A percentile compares a stretch with the other conserved stretches of the same genome.
phyloP scores from a whole-genome alignment of 371 early-diverging fungal genomes.

The Syncephalastrum racemosum region DNA sequence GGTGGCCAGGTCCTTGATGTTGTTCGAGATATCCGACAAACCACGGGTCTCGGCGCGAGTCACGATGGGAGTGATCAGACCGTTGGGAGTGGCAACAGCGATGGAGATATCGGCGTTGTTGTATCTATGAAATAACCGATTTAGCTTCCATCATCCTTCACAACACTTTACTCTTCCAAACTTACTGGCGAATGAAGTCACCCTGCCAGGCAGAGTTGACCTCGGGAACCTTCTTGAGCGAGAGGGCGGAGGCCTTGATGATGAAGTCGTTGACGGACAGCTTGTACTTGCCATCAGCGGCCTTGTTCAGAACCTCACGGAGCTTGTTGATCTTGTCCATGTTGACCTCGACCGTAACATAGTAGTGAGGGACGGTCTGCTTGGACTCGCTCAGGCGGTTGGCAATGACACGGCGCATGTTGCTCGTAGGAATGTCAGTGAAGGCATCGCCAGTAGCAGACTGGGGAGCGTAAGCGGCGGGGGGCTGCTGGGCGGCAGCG shows the following conservation, averaged over 20 bases:
- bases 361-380: slow-evolving; percentile 94
- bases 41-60: slow-evolving; percentile 84
- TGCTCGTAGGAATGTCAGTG: slow-evolving; percentile 83
- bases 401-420: slow-evolving; percentile 94
- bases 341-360: slow-evolving; percentile 85
- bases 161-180: slow-evolving; percentile 5
- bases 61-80: slow-evolving; percentile 97
- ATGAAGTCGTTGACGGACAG: slow-evolving; percentile 98
- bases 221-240: slow-evolving; percentile 91
- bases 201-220: slow-evolving; percentile 97
- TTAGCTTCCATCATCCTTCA: neutral
- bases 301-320: slow-evolving; percentile 87
- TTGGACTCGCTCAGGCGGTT: slow-evolving; percentile 84
- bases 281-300: slow-evolving; percentile 88
- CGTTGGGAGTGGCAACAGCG: slow-evolving; percentile 93
- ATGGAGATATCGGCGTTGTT: slow-evolving; percentile 92
- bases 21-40: slow-evolving; percentile 80
- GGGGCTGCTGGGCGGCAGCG: slow-evolving; percentile 38
- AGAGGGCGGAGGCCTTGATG: slow-evolving; percentile 92
- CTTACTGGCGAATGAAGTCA: slow-evolving; percentile 88
- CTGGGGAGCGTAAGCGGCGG: slow-evolving; percentile 53
- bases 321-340: slow-evolving; percentile 88
- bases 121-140: slow-evolving; percentile 54
- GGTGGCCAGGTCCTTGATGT: slow-evolving; percentile 84
- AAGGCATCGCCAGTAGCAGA: slow-evolving; percentile 61